Percentiles rank a stretch among this genome's conserved stretches.
Conservation (phyloP, 202 grass and related monocot genomes). For the Digitaria exilis region DNA sequence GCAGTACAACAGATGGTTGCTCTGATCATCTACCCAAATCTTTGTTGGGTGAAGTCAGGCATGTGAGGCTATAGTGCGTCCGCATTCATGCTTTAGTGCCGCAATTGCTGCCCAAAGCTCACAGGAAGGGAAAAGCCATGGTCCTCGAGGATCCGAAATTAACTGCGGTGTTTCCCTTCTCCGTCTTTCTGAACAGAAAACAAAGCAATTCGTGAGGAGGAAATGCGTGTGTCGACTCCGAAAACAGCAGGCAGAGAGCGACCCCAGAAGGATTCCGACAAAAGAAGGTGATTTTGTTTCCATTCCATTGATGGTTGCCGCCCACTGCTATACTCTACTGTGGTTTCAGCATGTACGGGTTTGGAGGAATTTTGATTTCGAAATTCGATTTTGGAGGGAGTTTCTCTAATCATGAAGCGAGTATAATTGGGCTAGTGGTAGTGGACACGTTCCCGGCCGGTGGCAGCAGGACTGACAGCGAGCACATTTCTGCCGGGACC, state of each 20-base stretch:
- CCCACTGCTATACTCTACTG: background rate
- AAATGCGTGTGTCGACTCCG: slow-evolving; percentile 23
- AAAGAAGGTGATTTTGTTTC: slow-evolving; percentile 12
- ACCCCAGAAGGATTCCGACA: slow-evolving; percentile 2
- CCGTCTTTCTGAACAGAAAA: background rate
- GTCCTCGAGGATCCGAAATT: slow-evolving; percentile 1
- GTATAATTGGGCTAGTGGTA: slow-evolving; percentile 8
- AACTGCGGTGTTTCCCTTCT: background rate
- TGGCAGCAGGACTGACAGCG: slow-evolving; percentile 1
- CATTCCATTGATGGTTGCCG: background rate
- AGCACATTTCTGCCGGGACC: slow-evolving; percentile 14
- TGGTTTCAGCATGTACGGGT: background rate
- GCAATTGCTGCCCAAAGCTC: slow-evolving; percentile 4
- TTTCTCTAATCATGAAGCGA: background rate
- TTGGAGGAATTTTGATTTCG: background rate
- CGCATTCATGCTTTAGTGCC: background rate
- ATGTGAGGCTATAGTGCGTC: slow-evolving; percentile 17
- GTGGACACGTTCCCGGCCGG: background rate
- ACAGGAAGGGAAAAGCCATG: background rate
- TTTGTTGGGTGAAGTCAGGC: slow-evolving; percentile 17
- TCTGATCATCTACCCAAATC: background rate
- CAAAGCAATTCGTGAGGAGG: background rate
- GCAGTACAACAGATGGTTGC: background rate
- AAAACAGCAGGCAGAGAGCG: slow-evolving; percentile 10
- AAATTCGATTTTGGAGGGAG: background rate